Conservation (phyloP, 805 yeast genomes). For the Spencermartinsiella europaea region DNA sequence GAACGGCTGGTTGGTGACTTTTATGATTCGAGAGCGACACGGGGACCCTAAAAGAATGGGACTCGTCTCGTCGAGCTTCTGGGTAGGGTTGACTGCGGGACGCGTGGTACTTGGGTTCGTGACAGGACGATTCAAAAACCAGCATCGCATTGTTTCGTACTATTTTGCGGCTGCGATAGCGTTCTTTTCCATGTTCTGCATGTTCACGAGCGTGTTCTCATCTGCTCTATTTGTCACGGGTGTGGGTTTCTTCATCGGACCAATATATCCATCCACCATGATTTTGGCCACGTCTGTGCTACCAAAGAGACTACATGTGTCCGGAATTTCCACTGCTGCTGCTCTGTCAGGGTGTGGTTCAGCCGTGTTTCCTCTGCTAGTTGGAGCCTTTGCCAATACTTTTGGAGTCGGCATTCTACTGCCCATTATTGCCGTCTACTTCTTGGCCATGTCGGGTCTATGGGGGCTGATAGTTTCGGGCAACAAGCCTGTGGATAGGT, state of each 20-base stretch:
- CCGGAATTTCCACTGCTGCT: constrained; percentile 68
- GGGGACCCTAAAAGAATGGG: constrained; percentile 48
- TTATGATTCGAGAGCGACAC: constrained; percentile 48
- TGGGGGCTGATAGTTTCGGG: constrained; percentile 8
- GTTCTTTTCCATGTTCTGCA: constrained; percentile 45
- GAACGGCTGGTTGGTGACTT: constrained; percentile 68
- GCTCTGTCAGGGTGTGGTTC: constrained; percentile 81
- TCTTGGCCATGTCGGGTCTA: constrained; percentile 6
- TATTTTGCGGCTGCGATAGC: constrained; percentile 35
- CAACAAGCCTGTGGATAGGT: not conserved
- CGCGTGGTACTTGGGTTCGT: constrained; percentile 46
- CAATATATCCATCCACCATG: constrained; percentile 68
- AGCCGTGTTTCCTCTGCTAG: constrained; percentile 61
- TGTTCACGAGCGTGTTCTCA: constrained; percentile 38
- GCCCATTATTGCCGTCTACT: constrained; percentile 12
- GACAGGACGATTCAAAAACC: constrained; percentile 27
- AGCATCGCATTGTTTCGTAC: constrained; percentile 20
- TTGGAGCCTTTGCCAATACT: constrained; percentile 41
- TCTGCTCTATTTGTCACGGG: constrained; percentile 43
- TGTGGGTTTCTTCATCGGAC: constrained; percentile 61
- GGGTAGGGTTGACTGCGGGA: constrained; percentile 70
- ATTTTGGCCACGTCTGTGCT: constrained; percentile 60
- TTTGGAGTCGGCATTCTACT: constrained; percentile 14
- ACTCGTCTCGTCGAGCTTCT: constrained; percentile 60
- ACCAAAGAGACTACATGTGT: constrained; percentile 54